Percentiles rank a stretch among this genome's conserved stretches.
These are phyloP conservation scores for Starmera quercuum DNA, from an alignment of 805 yeast genomes.

Conservation along the genomic window DNA sequence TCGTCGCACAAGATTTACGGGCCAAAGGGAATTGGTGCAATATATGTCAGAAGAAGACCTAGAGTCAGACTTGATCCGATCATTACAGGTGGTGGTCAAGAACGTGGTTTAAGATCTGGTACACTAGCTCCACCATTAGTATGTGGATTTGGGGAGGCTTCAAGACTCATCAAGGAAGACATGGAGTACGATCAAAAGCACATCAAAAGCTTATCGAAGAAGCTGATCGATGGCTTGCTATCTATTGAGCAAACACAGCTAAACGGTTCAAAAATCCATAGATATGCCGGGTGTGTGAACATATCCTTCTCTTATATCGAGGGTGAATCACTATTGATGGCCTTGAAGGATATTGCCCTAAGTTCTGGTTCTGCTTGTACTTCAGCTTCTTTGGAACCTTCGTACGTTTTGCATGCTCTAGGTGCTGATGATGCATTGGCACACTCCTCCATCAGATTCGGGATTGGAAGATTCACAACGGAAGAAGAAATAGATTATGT, in stretches of 20 bases:
- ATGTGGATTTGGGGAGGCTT: slow-evolving; percentile 96
- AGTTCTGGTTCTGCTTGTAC: slow-evolving; percentile 98
- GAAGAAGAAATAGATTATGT: slow-evolving; percentile 95
- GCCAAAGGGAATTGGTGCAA: slow-evolving; percentile 96
- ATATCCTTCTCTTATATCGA: slow-evolving; percentile 95
- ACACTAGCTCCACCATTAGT: slow-evolving; percentile 96
- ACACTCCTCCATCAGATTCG: slow-evolving; percentile 96
- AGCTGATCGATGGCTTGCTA: slow-evolving; percentile 64
- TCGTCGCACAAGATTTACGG: slow-evolving; percentile 97
- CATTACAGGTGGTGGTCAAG: slow-evolving; percentile 98
- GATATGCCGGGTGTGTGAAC: slow-evolving; percentile 93
- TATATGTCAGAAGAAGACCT: slow-evolving; percentile 94
- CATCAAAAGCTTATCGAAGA: slow-evolving; percentile 63
- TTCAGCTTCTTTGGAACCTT: slow-evolving; percentile 95
- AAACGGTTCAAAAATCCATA: slow-evolving; percentile 71
- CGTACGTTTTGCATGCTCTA: slow-evolving; percentile 90
- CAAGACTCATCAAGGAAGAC: slow-evolving; percentile 72
- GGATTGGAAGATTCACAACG: slow-evolving; percentile 95
- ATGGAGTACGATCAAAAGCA: slow-evolving; percentile 66
- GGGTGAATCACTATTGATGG: slow-evolving; percentile 97
- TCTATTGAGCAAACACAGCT: slow-evolving; percentile 82
- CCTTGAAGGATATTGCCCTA: slow-evolving; percentile 91
- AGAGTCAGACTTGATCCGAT: slow-evolving; percentile 94
- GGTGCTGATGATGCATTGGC: slow-evolving; percentile 99
- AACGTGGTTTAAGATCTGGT: slow-evolving; percentile 95